phyloP scores from a whole-genome alignment of 345 rosid genomes.

The Gynandropsis gynandra region DNA sequence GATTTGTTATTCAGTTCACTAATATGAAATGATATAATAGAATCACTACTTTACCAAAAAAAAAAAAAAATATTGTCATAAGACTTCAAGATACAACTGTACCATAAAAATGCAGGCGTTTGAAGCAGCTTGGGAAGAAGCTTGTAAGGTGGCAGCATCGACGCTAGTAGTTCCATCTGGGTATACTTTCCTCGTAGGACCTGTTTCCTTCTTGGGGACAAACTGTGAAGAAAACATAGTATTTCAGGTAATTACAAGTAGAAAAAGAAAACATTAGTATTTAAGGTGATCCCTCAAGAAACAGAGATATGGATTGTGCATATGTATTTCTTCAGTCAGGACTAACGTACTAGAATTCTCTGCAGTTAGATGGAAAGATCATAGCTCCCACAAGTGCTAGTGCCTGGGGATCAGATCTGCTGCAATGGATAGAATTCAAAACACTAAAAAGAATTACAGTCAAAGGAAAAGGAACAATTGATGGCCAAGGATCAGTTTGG shows the following conservation, averaged over 20 bases:
- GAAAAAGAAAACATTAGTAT: neutral
- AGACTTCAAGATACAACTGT: neutral
- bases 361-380: constrained; percentile 78
- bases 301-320: neutral
- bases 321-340: neutral
- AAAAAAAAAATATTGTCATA: neutral
- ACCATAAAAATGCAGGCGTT: constrained; percentile 48
- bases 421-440: constrained; percentile 78
- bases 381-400: constrained; percentile 60
- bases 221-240: constrained; percentile 45
- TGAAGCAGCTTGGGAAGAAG: constrained; percentile 61
- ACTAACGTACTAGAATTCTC: constrained; percentile 6
- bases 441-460: constrained; percentile 51
- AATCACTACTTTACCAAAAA: neutral
- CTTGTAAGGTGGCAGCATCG: constrained; percentile 57
- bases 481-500: constrained; percentile 83
- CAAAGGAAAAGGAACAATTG: constrained; percentile 66
- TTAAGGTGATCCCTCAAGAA: neutral
- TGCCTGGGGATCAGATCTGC: constrained; percentile 55
- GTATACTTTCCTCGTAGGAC: constrained; percentile 59
- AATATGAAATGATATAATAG: neutral
- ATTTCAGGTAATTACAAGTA: constrained; percentile 50
- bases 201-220: constrained; percentile 64
- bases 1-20: neutral
- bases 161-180: constrained; percentile 65